Evolutionary conservation across 2,329 filamentous ascomycete species (phyloP), one percentile per base, ranked within the genome.

Genomic region (Botrytis elliptica): DNA sequence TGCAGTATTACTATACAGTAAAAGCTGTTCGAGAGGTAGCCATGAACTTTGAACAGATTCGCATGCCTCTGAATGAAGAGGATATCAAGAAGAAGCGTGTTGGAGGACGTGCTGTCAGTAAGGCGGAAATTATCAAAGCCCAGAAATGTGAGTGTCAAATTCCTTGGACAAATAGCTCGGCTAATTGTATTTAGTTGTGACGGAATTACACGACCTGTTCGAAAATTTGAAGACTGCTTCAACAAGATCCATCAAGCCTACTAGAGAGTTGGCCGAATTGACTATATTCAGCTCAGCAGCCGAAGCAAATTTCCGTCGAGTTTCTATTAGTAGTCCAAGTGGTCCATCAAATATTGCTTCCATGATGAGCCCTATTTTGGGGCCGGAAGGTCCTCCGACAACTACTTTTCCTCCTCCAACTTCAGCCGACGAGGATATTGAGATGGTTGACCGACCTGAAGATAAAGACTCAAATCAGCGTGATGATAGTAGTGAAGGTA

Each of bases 1-100:
- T 99, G 16, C 96, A 99, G 79, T 98, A 97, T 81, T 92, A 98
- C 77, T 98, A 97, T 81, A 97, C 95, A 0, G 89, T 98, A 72
- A 91, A 90, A 75, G 90, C 93, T 3, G 86, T 98, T 44, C 89
- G 95, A 68, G 88, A 96, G 8, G 88, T 98, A 76, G 90, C 98
- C 4, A 85, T 97, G 74, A 86, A 93, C 68, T 93, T 93, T 77
- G 90, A 95, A 40, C 83, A 89, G 7, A 88, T 91, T 79, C 89
- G 91, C 76, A 88, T 96, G 79, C 88, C 91, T 4, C 82, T 93
- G 7, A 88, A 87, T 14, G 89, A 91, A 60, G 87, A 89, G 74
- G 87, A 85, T 40, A 85, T 96, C 60, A 85, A 85, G 68, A 84
- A 85, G 42, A 93, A 95, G 77, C 88, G 90, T 49, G 92, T 97